Percentiles rank a stretch among this genome's conserved stretches.
phyloP scores from a whole-genome alignment of 805 yeast species.

The Candida hispaniensis region DNA sequence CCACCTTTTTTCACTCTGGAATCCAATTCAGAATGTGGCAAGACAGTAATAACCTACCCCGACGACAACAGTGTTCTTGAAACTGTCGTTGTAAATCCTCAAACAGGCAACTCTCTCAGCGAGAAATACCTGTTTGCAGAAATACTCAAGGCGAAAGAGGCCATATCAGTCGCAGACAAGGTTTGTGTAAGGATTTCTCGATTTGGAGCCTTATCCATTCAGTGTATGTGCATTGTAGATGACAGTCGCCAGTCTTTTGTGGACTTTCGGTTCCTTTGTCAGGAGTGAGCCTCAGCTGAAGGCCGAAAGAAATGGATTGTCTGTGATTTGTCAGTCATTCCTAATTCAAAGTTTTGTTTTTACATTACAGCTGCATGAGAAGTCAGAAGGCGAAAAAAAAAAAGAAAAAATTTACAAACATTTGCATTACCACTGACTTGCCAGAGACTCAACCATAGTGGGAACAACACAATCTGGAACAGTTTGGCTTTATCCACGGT shows the following conservation, averaged over 20 bases:
- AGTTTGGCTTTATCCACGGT: too few species aligned
- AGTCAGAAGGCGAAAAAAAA: too few species aligned
- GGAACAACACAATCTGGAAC: too few species aligned
- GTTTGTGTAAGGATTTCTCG: slow-evolving; percentile 47
- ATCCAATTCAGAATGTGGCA: slow-evolving; percentile 65
- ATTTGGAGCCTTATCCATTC: slow-evolving; percentile 39
- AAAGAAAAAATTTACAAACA: too few species aligned
- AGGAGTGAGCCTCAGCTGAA: too few species aligned
- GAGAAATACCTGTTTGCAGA: slow-evolving; percentile 43
- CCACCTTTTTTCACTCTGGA: slow-evolving; percentile 42
- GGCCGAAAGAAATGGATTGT: too few species aligned
- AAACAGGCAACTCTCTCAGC: too few species aligned
- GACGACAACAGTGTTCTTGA: slow-evolving; percentile 52
- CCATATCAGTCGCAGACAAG: slow-evolving; percentile 41
- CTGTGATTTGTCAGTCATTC: too few species aligned
- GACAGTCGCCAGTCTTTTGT: slow-evolving; percentile 25
- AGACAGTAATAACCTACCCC: slow-evolving; percentile 56
- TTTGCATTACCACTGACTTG: too few species aligned
- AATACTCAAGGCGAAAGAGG: slow-evolving; percentile 39
- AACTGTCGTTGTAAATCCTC: slow-evolving; percentile 36
- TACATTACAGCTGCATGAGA: too few species aligned
- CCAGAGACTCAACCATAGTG: too few species aligned
- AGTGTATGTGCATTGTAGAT: slow-evolving; percentile 32
- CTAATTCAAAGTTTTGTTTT: too few species aligned
- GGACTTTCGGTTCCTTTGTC: slow-evolving; percentile 25